Conservation (phyloP, 345 rosid genomes). For the Draba incana region DNA sequence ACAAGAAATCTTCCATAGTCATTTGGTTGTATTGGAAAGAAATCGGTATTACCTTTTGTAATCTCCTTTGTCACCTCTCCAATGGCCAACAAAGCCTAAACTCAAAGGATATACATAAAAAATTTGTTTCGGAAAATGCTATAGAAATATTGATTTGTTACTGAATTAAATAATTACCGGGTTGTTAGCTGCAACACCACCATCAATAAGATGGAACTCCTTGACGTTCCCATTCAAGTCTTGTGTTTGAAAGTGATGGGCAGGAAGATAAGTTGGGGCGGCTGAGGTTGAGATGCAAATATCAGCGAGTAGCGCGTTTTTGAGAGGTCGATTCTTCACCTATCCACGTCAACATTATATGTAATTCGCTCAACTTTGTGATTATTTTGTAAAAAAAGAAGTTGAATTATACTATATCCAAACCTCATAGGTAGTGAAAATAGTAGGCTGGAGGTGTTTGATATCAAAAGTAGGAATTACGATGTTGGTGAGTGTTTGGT, state of each 20-base stretch:
- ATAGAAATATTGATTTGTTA: not conserved
- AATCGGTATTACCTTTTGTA: slow-evolving; percentile 36
- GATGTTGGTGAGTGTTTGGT: slow-evolving; percentile 61
- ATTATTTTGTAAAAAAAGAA: not conserved
- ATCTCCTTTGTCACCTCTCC: slow-evolving; percentile 53
- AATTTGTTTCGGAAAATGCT: not conserved
- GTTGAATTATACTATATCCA: not conserved
- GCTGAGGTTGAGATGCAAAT: slow-evolving; percentile 67
- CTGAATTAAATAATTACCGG: slow-evolving; percentile 39
- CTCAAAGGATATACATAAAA: not conserved
- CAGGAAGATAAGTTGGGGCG: slow-evolving; percentile 72
- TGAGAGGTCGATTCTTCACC: slow-evolving; percentile 46
- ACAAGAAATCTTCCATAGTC: slow-evolving; percentile 50
- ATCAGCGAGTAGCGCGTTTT: slow-evolving; percentile 59
- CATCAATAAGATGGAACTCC: slow-evolving; percentile 63
- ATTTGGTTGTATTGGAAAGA: slow-evolving; percentile 42
- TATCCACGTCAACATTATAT: slow-evolving; percentile 4
- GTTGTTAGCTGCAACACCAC: slow-evolving; percentile 72
- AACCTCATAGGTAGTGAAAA: slow-evolving; percentile 60
- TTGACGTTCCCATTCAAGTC: slow-evolving; percentile 36
- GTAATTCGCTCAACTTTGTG: not conserved
- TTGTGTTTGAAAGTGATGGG: slow-evolving; percentile 50
- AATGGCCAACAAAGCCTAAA: slow-evolving; percentile 51
- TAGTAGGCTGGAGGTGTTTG: slow-evolving; percentile 56
- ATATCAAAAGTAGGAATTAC: slow-evolving; percentile 73